Percentiles rank a stretch among this genome's conserved stretches.
phyloP scores from a whole-genome alignment of 352 stramenopile species.

The Phytophthora foliorum region DNA sequence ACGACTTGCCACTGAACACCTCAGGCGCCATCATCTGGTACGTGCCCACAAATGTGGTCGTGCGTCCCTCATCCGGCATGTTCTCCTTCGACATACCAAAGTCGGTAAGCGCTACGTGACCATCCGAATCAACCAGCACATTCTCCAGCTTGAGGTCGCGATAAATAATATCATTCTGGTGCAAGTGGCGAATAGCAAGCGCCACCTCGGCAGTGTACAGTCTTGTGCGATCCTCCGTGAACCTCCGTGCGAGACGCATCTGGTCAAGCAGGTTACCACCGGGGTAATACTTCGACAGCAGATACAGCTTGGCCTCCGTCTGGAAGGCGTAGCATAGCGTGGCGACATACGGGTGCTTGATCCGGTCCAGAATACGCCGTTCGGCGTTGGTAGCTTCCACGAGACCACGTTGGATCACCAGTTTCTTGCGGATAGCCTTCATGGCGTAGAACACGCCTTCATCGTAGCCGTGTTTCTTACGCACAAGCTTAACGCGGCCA shows the following conservation, averaged over 20 bases:
- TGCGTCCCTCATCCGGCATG: slow-evolving; percentile 87
- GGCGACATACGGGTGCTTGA: slow-evolving; percentile 98
- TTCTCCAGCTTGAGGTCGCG: slow-evolving; percentile 99
- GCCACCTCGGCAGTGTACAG: slow-evolving; percentile 98
- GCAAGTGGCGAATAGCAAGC: slow-evolving; percentile 95
- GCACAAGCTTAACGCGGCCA: slow-evolving; percentile 85
- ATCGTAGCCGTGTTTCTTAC: slow-evolving; percentile 88
- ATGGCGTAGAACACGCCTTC: slow-evolving; percentile 88
- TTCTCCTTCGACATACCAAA: slow-evolving; percentile 99
- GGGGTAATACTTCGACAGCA: slow-evolving; percentile 96
- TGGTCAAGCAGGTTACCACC: slow-evolving; percentile 96
- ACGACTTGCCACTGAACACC: slow-evolving; percentile 88
- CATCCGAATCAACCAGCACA: slow-evolving; percentile 96
- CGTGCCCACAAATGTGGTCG: slow-evolving; percentile 92
- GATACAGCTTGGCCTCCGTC: slow-evolving; percentile 90
- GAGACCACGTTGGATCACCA: slow-evolving; percentile 87
- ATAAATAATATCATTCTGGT: slow-evolving; percentile 97
- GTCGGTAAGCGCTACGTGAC: slow-evolving; percentile 98
- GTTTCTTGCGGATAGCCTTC: slow-evolving; percentile 91
- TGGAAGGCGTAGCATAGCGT: slow-evolving; percentile 94
- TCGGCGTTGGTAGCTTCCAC: slow-evolving; percentile 94
- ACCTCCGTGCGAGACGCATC: slow-evolving; percentile 90
- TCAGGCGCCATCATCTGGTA: slow-evolving; percentile 95
- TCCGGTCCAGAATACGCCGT: slow-evolving; percentile 88
- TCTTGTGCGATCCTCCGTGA: slow-evolving; percentile 93